These are phyloP conservation scores for Ophiostoma novo-ulmi DNA, from an alignment of 2,329 filamentous ascomycete genomes.

Conservation along the genomic window DNA sequence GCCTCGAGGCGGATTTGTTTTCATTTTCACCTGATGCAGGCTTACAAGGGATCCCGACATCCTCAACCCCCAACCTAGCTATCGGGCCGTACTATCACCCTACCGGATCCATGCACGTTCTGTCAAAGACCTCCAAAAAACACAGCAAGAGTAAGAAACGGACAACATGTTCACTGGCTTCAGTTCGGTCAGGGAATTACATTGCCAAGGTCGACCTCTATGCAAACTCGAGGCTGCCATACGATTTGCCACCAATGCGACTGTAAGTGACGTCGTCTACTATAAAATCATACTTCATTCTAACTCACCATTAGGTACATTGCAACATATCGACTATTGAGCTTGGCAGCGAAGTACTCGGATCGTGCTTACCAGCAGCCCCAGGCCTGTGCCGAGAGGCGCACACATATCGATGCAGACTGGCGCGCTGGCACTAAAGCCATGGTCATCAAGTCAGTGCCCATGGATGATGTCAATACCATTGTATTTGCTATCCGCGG, in stretches of 20 bases:
- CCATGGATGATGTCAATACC: slow-evolving; percentile 70
- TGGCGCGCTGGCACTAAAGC: slow-evolving; percentile 73
- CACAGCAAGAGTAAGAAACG: neutral
- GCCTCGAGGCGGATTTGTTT: slow-evolving; percentile 52
- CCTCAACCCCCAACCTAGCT: neutral
- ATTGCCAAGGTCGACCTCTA: slow-evolving; percentile 76
- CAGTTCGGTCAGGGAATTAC: slow-evolving; percentile 48
- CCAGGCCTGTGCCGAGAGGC: slow-evolving; percentile 51
- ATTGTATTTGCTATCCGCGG: slow-evolving; percentile 82
- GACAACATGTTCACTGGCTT: slow-evolving; percentile 34
- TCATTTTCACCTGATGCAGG: slow-evolving; percentile 33
- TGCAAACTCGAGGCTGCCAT: slow-evolving; percentile 68
- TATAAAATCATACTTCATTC: neutral
- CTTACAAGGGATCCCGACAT: neutral
- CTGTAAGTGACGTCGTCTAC: slow-evolving; percentile 42
- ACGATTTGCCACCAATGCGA: slow-evolving; percentile 60
- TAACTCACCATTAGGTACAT: slow-evolving; percentile 47
- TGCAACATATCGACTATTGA: slow-evolving; percentile 70
- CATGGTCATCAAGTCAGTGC: slow-evolving; percentile 76
- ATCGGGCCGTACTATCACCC: neutral
- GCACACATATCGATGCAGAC: slow-evolving; percentile 66
- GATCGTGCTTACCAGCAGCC: slow-evolving; percentile 67
- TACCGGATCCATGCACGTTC: neutral
- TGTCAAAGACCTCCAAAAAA: neutral
- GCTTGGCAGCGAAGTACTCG: slow-evolving; percentile 72